Percentiles rank a stretch among this genome's conserved stretches.
These are phyloP conservation scores for Pochonia chlamydosporia DNA, from an alignment of 2,329 filamentous ascomycete species.

Conservation along the genomic window DNA sequence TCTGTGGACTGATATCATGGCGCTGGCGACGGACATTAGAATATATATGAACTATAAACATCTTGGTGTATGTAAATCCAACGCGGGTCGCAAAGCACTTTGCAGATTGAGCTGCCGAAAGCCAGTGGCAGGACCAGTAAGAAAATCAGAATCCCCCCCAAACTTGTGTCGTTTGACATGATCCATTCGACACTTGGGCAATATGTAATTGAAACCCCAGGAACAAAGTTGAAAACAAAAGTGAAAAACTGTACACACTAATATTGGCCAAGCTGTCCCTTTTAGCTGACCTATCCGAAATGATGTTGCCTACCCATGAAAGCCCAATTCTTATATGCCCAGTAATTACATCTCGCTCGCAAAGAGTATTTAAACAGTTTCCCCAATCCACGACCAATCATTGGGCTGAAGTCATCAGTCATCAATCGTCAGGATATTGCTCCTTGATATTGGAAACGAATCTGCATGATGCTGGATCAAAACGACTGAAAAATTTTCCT, in stretches of 20 bases:
- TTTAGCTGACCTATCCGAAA: background rate
- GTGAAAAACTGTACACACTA: background rate
- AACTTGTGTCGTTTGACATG: no score
- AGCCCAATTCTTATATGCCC: background rate
- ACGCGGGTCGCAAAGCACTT: no score
- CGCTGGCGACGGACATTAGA: no score
- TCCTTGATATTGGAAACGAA: slow-evolving; percentile 81
- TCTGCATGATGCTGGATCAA: slow-evolving; percentile 56
- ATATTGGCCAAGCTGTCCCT: background rate
- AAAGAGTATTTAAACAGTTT: background rate
- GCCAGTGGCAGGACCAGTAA: no score
- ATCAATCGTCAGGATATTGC: slow-evolving; percentile 78
- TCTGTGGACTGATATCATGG: no score
- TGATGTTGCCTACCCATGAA: background rate
- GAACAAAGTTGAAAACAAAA: background rate
- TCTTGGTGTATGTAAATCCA: no score
- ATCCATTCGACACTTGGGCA: no score
- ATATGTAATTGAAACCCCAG: no score
- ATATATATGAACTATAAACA: background rate
- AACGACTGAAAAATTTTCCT: slow-evolving; percentile 84
- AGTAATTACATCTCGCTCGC: background rate
- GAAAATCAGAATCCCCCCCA: no score
- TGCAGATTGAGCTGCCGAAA: no score
- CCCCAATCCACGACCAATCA: background rate
- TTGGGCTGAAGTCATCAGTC: slow-evolving; percentile 6